Base-by-base conservation (phyloP, 345 rosid species). In the Acer negundo region DNA sequence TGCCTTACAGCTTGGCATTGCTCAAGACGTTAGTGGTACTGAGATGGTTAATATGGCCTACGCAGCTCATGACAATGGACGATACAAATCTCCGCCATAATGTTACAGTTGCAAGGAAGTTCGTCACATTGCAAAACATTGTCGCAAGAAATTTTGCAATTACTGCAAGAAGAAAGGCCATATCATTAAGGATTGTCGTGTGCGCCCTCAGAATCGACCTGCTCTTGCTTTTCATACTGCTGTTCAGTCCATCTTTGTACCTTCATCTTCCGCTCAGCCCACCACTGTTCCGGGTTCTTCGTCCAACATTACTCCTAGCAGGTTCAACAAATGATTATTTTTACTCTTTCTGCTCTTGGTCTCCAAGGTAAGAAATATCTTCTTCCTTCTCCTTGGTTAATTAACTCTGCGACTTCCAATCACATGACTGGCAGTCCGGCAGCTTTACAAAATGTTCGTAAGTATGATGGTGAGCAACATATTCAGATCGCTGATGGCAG, bases 81-180 rank as follows among this genome's bases (percentile, higher is more conserved):
- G 20, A 38, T 28, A 28, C 10, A 6, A 22, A 66, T 28, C 53
- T 4, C 47, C 5, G 7, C 3, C 9, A 11, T 56, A 67, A 7
- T 67, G 79, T 35, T 76, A 65, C 10, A 67, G 58, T 20, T 75
- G 78, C 53, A 75, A 75, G 72, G 51, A 19, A 46, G 8, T 7
- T 46, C 13, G 1, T 13, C 49, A 46, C 10, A 46, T 46, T 46
- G 31, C 31, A 28, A 28, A 28, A 28, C 31, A 28, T 28, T 28
- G 13, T 2, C 10, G 10, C 13, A 47, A 67, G 59, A 76, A 67
- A 64, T 44, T 75, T 17, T 75, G 72, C 31, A 75, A 75, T 16
- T 75, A 24, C 11, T 67, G 73, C 38, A 67, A 76, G 31, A 70
- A 70, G 31, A 4, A 67, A 0, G 17, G 7, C 1, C 64, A 75